Evolutionary conservation across 2,329 filamentous ascomycete genomes (phyloP).

Genomic region (Penicillium psychrosexuale): DNA sequence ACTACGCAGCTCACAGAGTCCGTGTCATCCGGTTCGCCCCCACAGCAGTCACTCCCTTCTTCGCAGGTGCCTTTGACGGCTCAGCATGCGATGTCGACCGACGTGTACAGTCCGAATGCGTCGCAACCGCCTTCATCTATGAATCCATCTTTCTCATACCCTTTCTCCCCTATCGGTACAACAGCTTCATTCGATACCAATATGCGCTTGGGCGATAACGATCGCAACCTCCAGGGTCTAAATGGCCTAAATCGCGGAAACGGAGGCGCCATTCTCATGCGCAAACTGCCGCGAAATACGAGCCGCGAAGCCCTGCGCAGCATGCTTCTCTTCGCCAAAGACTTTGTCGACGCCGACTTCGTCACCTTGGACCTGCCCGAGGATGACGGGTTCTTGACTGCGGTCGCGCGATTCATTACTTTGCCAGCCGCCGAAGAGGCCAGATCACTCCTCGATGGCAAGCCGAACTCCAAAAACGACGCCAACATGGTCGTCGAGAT

Average conservation of each 20-base stretch:
- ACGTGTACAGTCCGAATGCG: constrained; percentile 41
- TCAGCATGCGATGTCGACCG: constrained; percentile 45
- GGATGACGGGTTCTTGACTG: constrained; percentile 56
- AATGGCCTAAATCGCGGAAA: constrained; percentile 34
- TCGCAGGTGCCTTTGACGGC: constrained; percentile 37
- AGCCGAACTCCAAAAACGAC: constrained; percentile 59
- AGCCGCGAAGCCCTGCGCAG: constrained; percentile 58
- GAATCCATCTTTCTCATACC: constrained; percentile 35
- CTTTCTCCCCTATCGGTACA: constrained; percentile 40
- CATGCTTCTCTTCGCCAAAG: constrained; percentile 64
- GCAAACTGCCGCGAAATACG: constrained; percentile 58
- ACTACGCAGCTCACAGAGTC: constrained; percentile 41
- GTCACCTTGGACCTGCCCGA: constrained; percentile 54
- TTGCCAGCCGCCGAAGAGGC: constrained; percentile 59
- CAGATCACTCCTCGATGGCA: constrained; percentile 58
- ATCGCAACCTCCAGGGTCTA: constrained; percentile 35
- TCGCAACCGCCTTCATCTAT: constrained; percentile 37
- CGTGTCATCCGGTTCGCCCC: constrained; percentile 40
- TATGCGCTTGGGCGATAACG: constrained; percentile 37
- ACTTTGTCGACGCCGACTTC: constrained; percentile 59
- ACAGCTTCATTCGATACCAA: constrained; percentile 38
- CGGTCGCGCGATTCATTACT: constrained; percentile 58
- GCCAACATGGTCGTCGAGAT: constrained; percentile 58
- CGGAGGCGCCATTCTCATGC: constrained; percentile 52
- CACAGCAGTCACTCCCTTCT: constrained; percentile 33